These are phyloP conservation scores for Cetraspora pellucida DNA, from an alignment of 192 early-diverging fungal genomes.

Conservation along the genomic window DNA sequence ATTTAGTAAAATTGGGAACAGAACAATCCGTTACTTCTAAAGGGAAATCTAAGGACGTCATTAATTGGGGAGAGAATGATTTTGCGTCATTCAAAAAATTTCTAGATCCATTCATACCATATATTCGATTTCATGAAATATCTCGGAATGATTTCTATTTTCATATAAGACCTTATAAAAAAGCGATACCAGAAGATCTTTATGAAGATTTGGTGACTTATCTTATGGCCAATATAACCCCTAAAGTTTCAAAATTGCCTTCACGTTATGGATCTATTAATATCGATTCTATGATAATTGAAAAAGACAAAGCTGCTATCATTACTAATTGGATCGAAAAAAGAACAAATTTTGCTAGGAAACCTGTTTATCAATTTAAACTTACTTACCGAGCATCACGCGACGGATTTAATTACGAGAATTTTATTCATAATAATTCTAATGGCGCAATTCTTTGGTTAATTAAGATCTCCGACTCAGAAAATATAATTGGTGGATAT, in stretches of 20 bases:
- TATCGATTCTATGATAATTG: no score
- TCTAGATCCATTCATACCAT: background rate
- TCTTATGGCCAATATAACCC: no score
- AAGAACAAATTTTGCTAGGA: background rate
- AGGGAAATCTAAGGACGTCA: background rate
- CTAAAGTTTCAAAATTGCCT: no score
- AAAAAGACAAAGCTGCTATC: background rate
- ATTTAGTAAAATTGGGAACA: slow-evolving; percentile 23
- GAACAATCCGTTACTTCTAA: background rate
- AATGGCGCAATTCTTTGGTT: background rate
- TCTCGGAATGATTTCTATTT: slow-evolving; percentile 19
- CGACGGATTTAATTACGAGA: background rate
- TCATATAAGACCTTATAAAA: background rate
- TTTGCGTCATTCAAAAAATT: background rate
- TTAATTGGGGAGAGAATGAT: no score
- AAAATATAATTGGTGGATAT: slow-evolving; percentile 7
- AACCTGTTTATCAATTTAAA: background rate
- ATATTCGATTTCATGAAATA: slow-evolving; percentile 2
- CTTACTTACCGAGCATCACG: slow-evolving; percentile 10
- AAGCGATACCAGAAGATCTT: background rate
- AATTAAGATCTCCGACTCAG: background rate
- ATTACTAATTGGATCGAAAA: background rate
- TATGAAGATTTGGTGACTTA: background rate
- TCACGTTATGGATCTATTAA: no score
- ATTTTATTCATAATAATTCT: background rate